These are phyloP conservation scores for Aurifilum marmelostoma DNA, from an alignment of 2,329 filamentous ascomycete genomes.

Conservation along the genomic window DNA sequence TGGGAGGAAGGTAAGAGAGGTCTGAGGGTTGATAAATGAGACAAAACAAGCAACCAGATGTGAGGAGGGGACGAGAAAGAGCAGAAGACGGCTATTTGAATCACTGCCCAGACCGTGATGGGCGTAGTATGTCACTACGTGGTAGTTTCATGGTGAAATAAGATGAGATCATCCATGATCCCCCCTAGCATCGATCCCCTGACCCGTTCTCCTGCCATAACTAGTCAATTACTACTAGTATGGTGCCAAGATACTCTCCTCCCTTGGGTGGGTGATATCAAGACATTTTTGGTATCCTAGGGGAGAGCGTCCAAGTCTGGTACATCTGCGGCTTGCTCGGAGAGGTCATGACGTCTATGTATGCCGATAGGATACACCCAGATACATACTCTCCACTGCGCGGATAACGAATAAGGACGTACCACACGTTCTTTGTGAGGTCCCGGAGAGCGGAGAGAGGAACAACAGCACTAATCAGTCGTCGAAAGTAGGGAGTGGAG, in stretches of 20 bases:
- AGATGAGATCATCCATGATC: conserved; percentile 22
- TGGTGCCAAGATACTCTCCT: not conserved
- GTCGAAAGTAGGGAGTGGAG: not conserved
- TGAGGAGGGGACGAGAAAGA: not conserved
- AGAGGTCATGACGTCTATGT: conserved; percentile 23
- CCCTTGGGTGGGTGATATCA: not conserved
- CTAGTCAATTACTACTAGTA: conserved; percentile 13
- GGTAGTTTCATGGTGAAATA: not conserved
- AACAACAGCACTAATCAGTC: conserved; percentile 14
- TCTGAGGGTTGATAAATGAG: not conserved
- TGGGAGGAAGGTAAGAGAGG: not conserved
- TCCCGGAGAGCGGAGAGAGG: not conserved
- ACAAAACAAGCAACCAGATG: too few species aligned
- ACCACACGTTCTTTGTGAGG: not conserved
- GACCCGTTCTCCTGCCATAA: too few species aligned
- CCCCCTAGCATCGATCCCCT: not conserved
- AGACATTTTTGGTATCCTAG: conserved; percentile 4
- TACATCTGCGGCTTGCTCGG: conserved; percentile 11
- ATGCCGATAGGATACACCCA: not conserved
- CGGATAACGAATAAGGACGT: not conserved
- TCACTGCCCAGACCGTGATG: not conserved
- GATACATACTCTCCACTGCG: too few species aligned
- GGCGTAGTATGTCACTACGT: not conserved
- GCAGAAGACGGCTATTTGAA: conserved; percentile 24
- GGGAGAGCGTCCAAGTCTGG: too few species aligned